Evolutionary conservation across 2,329 filamentous ascomycete species (phyloP), one percentile per base, ranked within the genome.

Genomic region (Penicillium crustosum): DNA sequence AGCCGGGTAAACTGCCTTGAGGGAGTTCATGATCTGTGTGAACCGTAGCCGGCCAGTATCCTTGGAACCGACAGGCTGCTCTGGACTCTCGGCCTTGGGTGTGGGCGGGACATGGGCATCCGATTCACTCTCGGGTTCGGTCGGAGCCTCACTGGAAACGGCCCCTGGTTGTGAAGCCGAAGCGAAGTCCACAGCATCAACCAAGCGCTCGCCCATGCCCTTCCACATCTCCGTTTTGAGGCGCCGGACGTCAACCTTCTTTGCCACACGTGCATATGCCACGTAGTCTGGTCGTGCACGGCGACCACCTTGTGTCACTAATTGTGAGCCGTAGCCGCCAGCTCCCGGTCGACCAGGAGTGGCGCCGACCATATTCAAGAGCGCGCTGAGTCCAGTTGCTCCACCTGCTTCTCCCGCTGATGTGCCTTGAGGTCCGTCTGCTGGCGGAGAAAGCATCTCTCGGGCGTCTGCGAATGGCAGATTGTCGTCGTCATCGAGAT

Each of bases 21-120:
- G 79, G 61, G 88, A 88, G 72, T 96, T 95, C 86, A 99, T 95
- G 59, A 99, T 87, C 21, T 89, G 81, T 0, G 93, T 97, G 76
- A 99, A 99, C 68, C 89, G 92, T 64, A 97, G 82, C 4, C 81
- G 74, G 61, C 78, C 77, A 53, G 79, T 71, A 15, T 84, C 82
- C 36, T 81, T 76, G 12, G 66, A 57, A 9, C 70, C 69, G 12
- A 65, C 61, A 38, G 66, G 59, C 42, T 65, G 66, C 35, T 68
- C 73, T 27, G 61, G 65, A 39, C 59, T 66, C 17, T 59, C 53
- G 13, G 64, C 49, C 69, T 68, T 64, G 74, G 71, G 59, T 70
- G 68, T 73, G 15, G 77, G 72, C 17, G 77, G 71, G 35, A 73
- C 61, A 55, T 66, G 54, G 53, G 65, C 60, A 56, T 69, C 67